Percentiles rank a stretch among this genome's conserved stretches.
phyloP scores from a whole-genome alignment of 2,329 filamentous ascomycete species.

The Talaromyces sp. region DNA sequence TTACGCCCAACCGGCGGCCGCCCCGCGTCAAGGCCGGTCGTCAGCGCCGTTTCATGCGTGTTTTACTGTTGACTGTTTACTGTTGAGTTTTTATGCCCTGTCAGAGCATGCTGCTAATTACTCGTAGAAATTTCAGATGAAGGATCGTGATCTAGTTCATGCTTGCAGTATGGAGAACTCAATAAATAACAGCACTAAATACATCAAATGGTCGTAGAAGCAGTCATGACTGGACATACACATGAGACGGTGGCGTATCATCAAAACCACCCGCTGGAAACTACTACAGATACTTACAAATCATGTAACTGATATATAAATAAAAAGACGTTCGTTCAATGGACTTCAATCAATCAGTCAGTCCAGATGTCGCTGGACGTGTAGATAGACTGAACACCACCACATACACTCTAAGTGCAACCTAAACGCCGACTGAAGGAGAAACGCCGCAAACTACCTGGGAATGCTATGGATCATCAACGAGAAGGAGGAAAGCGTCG shows the following conservation, averaged over 20 bases:
- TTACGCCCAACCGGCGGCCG: background rate
- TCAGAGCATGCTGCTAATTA: background rate
- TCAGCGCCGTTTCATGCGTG: background rate
- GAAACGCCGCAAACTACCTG: slow-evolving; percentile 22
- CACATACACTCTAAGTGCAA: slow-evolving; percentile 9
- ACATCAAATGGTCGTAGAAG: slow-evolving; percentile 30
- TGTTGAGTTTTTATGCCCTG: no score
- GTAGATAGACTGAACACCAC: background rate
- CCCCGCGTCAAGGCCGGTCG: background rate
- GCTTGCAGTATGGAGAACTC: background rate
- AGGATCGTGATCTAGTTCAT: background rate
- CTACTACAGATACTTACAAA: background rate
- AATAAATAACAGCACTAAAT: slow-evolving; percentile 21
- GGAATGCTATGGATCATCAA: slow-evolving; percentile 11
- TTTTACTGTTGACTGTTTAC: no score
- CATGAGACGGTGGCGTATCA: background rate
- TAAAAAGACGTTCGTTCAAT: background rate
- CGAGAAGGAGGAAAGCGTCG: slow-evolving; percentile 1
- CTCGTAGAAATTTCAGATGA: background rate
- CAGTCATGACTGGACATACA: slow-evolving; percentile 3
- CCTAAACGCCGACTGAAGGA: slow-evolving; percentile 13
- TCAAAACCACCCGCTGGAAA: background rate
- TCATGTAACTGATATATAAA: background rate
- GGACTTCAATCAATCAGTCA: background rate
- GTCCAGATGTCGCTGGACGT: background rate